A percentile compares a stretch with the other conserved stretches of the same genome.
Evolutionary conservation across 768 basidiomycete species (phyloP).

Genomic region (Collybiopsis luxurians): DNA sequence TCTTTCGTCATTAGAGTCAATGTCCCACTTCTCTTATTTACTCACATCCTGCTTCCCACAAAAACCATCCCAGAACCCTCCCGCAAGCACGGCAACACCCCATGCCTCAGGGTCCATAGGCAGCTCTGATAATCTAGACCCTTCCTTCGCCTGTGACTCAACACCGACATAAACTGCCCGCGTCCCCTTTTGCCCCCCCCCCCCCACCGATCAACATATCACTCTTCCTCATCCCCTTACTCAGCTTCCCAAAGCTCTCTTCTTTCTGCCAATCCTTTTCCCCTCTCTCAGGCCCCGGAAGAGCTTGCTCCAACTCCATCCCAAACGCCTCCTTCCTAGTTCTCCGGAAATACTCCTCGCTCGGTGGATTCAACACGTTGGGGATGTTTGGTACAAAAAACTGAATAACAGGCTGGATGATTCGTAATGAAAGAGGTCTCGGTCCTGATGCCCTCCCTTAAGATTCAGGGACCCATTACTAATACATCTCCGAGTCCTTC

Average conservation of each 20-base stretch:
- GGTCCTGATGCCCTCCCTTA: no score
- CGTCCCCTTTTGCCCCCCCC: no score
- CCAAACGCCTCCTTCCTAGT: constrained; percentile 11
- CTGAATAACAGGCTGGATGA: constrained; percentile 17
- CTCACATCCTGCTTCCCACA: not conserved
- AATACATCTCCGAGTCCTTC: no score
- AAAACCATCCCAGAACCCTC: constrained; percentile 32
- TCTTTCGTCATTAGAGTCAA: no score
- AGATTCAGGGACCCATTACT: no score
- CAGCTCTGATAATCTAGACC: constrained; percentile 15
- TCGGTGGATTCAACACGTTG: constrained; percentile 6
- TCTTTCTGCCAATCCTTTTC: constrained; percentile 7
- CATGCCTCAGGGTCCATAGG: constrained; percentile 58
- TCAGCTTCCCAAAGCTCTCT: constrained; percentile 6
- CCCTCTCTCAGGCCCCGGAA: not conserved
- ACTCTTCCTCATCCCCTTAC: constrained; percentile 7
- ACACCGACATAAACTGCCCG: constrained; percentile 44
- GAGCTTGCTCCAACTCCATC: constrained; percentile 1
- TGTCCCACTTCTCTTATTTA: no score
- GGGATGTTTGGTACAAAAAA: constrained; percentile 8
- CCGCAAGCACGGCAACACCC: constrained; percentile 42
- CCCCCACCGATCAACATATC: constrained; percentile 9
- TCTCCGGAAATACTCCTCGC: constrained; percentile 10
- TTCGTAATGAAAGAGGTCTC: no score
- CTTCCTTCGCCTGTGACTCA: no score